phyloP scores from a whole-genome alignment of 1,139 yeast species.

The Suhomyces maxii region DNA sequence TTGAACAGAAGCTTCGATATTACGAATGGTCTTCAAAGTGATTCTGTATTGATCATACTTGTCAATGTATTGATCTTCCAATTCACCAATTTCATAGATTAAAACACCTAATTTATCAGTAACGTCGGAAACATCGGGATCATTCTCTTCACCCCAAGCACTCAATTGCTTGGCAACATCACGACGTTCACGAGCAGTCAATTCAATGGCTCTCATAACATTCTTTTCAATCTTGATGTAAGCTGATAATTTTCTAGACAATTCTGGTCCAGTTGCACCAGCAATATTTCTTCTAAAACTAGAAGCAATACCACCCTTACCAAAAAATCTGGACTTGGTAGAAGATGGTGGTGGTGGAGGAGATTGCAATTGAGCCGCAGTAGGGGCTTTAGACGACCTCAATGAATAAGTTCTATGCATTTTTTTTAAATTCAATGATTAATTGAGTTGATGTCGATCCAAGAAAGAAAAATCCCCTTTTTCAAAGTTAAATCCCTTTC shows the following conservation, averaged over 20 bases:
- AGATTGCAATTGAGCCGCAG: constrained; percentile 90
- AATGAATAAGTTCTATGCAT: constrained; percentile 99
- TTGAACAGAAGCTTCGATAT: constrained; percentile 96
- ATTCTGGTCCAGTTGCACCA: constrained; percentile 93
- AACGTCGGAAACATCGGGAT: constrained; percentile 94
- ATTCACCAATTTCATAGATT: constrained; percentile 94
- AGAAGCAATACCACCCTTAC: constrained; percentile 82
- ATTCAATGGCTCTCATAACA: constrained; percentile 90
- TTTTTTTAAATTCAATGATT: constrained; percentile 14
- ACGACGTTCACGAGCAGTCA: constrained; percentile 92
- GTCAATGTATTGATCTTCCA: constrained; percentile 97
- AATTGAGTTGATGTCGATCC: background rate
- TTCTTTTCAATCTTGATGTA: constrained; percentile 96
- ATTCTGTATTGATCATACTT: constrained; percentile 97
- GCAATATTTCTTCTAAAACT: constrained; percentile 85
- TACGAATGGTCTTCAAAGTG: constrained; percentile 91
- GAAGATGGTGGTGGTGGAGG: constrained; percentile 94
- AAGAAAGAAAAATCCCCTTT: background rate
- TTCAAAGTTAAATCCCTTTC: background rate
- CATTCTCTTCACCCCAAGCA: constrained; percentile 97
- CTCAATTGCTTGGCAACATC: constrained; percentile 96
- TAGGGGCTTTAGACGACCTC: constrained; percentile 94
- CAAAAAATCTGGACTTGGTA: constrained; percentile 84
- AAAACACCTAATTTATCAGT: constrained; percentile 97
- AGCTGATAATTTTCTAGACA: constrained; percentile 85